A percentile compares a stretch with the other conserved stretches of the same genome.
Conservation (phyloP, 2,329 filamentous ascomycete genomes). For the Raffaelea deltoideospora region DNA sequence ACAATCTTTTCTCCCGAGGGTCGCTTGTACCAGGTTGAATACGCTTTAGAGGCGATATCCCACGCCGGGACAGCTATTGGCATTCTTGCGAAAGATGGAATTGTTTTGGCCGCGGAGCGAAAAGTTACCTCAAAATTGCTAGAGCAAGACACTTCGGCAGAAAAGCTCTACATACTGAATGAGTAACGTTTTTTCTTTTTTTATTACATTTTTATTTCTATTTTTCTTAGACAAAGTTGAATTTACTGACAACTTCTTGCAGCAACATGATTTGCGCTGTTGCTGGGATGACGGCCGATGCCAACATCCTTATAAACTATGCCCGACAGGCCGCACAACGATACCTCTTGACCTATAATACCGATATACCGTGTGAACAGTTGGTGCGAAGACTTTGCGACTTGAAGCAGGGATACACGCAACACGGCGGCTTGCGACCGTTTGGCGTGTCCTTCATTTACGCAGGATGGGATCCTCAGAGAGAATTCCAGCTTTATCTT, state of each 20-base stretch:
- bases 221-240: no score
- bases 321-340: constrained; percentile 91
- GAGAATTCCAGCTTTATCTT: constrained; percentile 97
- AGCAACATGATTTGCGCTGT: constrained; percentile 99
- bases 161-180: constrained; percentile 99
- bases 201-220: no score
- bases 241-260: not conserved
- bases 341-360: constrained; percentile 98
- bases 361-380: constrained; percentile 98
- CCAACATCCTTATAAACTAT: constrained; percentile 99
- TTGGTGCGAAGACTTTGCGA: constrained; percentile 93
- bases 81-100: constrained; percentile 94
- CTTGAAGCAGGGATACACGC: constrained; percentile 97
- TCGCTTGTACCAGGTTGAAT: constrained; percentile 97
- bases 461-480: constrained; percentile 88
- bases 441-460: constrained; percentile 99
- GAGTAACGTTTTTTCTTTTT: constrained; percentile 42
- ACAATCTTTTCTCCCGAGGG: constrained; percentile 99
- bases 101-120: constrained; percentile 91
- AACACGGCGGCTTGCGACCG: constrained; percentile 93
- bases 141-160: constrained; percentile 97
- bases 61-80: constrained; percentile 94
- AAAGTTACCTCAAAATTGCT: constrained; percentile 98
- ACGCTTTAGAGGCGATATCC: constrained; percentile 96
- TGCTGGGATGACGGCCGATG: constrained; percentile 96